A percentile compares a stretch with the other conserved stretches of the same genome.
phyloP scores from a whole-genome alignment of 345 rosid genomes.

The Populus davidiana region DNA sequence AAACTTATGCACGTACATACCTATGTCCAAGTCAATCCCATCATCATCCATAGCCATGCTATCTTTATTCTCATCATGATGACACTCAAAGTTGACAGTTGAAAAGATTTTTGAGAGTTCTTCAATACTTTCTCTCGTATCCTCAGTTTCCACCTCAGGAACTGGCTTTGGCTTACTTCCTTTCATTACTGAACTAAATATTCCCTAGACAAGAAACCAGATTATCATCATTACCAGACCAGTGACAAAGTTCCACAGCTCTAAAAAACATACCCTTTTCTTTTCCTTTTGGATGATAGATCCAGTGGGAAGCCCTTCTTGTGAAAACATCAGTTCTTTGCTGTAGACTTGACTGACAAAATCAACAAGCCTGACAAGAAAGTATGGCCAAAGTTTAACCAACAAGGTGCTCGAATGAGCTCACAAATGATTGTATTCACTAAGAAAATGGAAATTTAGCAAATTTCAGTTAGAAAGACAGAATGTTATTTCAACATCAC shows the following conservation, averaged over 20 bases:
- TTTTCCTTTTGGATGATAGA: slow-evolving; percentile 55
- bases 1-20: slow-evolving; percentile 28
- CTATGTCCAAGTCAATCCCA: slow-evolving; percentile 56
- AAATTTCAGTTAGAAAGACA: neutral
- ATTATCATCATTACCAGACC: neutral
- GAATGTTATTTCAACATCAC: neutral
- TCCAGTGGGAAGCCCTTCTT: slow-evolving; percentile 35
- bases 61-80: slow-evolving; percentile 31
- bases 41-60: slow-evolving; percentile 33
- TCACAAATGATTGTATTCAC: neutral
- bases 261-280: slow-evolving; percentile 50
- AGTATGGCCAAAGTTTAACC: neutral
- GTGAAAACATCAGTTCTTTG: slow-evolving; percentile 37
- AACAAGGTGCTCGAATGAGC: neutral
- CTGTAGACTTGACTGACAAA: slow-evolving; percentile 52
- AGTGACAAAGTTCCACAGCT: neutral
- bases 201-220: slow-evolving; percentile 43
- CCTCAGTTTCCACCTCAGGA: slow-evolving; percentile 56
- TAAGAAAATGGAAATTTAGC: neutral
- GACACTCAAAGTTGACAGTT: slow-evolving; percentile 49
- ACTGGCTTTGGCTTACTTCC: slow-evolving; percentile 54
- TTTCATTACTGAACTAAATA: slow-evolving; percentile 74
- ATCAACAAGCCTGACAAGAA: slow-evolving; percentile 50
- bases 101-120: slow-evolving; percentile 56
- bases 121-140: slow-evolving; percentile 59